Evolutionary conservation across 225 moss, liverwort and hornwort genomes (phyloP).

Genomic region (Physcomitrium patens): DNA sequence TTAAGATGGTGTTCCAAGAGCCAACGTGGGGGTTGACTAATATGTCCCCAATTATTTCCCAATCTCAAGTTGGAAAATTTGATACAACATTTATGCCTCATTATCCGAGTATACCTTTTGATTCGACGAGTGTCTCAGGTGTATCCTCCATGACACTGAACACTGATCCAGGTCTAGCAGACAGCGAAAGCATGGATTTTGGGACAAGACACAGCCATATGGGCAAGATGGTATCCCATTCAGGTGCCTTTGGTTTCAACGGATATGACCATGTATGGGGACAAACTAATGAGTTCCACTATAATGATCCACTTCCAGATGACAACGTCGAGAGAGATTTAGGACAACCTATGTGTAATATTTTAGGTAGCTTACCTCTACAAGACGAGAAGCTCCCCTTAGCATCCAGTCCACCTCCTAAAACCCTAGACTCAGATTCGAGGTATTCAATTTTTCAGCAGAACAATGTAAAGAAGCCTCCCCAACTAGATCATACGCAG

Average conservation of each 20-base stretch:
- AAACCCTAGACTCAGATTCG: conserved; percentile 36
- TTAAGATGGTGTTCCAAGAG: conserved; percentile 53
- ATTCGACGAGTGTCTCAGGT: conserved; percentile 32
- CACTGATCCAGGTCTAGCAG: conserved; percentile 31
- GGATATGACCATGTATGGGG: conserved; percentile 46
- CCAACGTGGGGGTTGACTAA: conserved; percentile 40
- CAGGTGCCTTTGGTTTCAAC: conserved; percentile 31
- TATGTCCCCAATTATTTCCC: conserved; percentile 40
- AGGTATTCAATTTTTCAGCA: conserved; percentile 45
- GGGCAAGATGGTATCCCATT: conserved; percentile 42
- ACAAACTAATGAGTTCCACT: conserved; percentile 46
- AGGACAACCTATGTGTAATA: conserved; percentile 45
- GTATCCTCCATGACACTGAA: conserved; percentile 31
- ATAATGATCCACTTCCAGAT: conserved; percentile 38
- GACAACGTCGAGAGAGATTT: conserved; percentile 46
- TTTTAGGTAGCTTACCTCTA: conserved; percentile 38
- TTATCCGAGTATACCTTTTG: conserved; percentile 34
- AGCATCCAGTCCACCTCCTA: conserved; percentile 37
- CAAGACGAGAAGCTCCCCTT: conserved; percentile 45
- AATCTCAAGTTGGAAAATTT: conserved; percentile 34
- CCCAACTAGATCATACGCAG: conserved; percentile 43
- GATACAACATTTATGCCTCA: conserved; percentile 43
- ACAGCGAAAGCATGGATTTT: conserved; percentile 32
- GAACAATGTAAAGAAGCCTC: conserved; percentile 37
- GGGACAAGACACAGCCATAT: conserved; percentile 27